Percentiles rank a stretch among this genome's conserved stretches.
Evolutionary conservation across 148 eudicot genomes (phyloP).

Genomic region (Fagopyrum homotropicum): DNA sequence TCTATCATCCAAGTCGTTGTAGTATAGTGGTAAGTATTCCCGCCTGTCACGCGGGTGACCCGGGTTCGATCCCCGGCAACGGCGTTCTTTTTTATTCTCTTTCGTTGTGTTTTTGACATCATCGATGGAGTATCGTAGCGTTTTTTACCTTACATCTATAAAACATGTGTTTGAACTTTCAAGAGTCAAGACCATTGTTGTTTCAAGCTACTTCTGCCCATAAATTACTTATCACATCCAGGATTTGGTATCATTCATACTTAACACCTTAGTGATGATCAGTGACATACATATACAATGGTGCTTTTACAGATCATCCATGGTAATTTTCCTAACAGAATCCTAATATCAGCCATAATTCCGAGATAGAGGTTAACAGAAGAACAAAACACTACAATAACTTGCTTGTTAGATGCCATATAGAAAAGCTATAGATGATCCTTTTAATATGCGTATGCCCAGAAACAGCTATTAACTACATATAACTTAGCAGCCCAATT

Average conservation of each 20-base stretch:
- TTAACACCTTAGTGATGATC: background rate
- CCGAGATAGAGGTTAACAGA: background rate
- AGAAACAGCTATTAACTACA: background rate
- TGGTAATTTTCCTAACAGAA: no score
- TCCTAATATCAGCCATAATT: background rate
- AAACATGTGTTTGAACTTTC: no score
- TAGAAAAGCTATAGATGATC: background rate
- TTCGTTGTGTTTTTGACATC: no score
- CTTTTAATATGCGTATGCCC: background rate
- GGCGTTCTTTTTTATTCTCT: constrained; percentile 32
- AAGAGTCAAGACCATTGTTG: no score
- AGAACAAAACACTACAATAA: background rate
- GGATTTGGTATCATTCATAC: background rate
- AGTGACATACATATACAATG: background rate
- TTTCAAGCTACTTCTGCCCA: no score
- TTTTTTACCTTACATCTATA: no score
- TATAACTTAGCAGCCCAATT: background rate
- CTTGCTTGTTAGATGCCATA: background rate
- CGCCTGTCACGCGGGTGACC: constrained; percentile 99
- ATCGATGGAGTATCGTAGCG: no score
- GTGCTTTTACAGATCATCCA: background rate
- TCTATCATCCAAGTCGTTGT: constrained; percentile 51
- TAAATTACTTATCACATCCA: no score
- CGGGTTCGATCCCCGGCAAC: constrained; percentile 99
- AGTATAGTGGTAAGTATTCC: constrained; percentile 99